A percentile compares a stretch with the other conserved stretches of the same genome.
These are phyloP conservation scores for Triticum monococcum DNA, from an alignment of 176 grass and related monocot genomes.

Conservation along the genomic window DNA sequence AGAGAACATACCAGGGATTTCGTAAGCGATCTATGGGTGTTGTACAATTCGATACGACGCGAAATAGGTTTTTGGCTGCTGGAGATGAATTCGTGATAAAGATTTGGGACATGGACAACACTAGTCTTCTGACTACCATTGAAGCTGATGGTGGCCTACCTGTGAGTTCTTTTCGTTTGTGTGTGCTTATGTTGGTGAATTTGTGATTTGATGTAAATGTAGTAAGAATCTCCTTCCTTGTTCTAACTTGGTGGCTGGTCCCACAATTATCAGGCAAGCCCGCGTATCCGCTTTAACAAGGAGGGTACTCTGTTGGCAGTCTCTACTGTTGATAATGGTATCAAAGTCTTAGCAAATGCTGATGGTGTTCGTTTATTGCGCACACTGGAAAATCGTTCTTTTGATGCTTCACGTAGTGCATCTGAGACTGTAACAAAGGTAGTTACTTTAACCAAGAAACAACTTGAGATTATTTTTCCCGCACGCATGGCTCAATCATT, in stretches of 20 bases:
- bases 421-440: constrained; percentile 86
- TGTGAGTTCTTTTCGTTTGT: constrained; percentile 43
- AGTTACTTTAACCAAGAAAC: constrained; percentile 29
- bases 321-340: constrained; percentile 85
- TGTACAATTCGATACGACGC: constrained; percentile 97
- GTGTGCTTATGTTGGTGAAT: constrained; percentile 23
- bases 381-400: constrained; percentile 85
- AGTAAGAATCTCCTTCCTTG: not conserved
- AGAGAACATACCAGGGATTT: constrained; percentile 97
- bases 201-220: not conserved
- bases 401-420: constrained; percentile 77
- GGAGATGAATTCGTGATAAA: constrained; percentile 97
- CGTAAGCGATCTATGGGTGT: constrained; percentile 87
- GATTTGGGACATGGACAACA: constrained; percentile 99
- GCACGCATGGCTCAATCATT: constrained; percentile 7
- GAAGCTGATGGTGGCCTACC: constrained; percentile 91
- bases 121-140: constrained; percentile 82
- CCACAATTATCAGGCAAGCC: constrained; percentile 60
- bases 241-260: constrained; percentile 19
- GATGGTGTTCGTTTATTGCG: constrained; percentile 82
- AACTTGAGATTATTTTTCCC: not conserved
- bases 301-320: constrained; percentile 89
- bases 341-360: constrained; percentile 95
- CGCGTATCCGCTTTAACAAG: constrained; percentile 95
- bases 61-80: constrained; percentile 86